Base-by-base conservation (phyloP, 352 stramenopile genomes). In the Pythium insidiosum region DNA sequence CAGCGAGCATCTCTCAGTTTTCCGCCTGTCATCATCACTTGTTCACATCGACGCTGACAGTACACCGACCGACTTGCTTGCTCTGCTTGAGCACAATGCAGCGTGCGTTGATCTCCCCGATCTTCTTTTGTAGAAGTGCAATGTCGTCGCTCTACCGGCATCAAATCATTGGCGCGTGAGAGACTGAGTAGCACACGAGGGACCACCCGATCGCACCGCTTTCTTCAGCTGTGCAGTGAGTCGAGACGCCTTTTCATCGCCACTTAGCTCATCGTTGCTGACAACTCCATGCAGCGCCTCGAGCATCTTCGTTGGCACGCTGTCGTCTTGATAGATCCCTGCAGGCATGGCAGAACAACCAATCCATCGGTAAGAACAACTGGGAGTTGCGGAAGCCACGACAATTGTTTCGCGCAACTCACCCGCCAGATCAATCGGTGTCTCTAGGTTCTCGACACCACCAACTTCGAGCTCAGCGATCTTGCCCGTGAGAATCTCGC, bases 381-480 rank as follows among this genome's bases (percentile, higher is more conserved):
- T n/a, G n/a, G n/a, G n/a, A n/a, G n/a, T n/a, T n/a, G n/a, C n/a
- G n/a, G n/a, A n/a, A n/a, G n/a, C n/a, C n/a, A n/a, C n/a, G n/a
- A n/a, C n/a, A n/a, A n/a, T n/a, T n/a, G n/a, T n/a, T n/a, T n/a
- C n/a, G 16, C 11, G 10, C 12, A 15, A 40, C 62, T 0, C 24
- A 79, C 68, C 77, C n/a, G 68, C 65, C 11, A 91, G 44, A 13
- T 86, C 73, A 35, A 89, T 84, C 25, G 78, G 76, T 10, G 66
- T 49, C 43, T 91, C 78, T 6, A 94, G 50, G 40, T 83, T 84
- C 42, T 88, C 73, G 30, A 88, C 73, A 37, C 73, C 75, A 25
- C 81, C 81, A 33, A 94, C 68, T 67, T 94, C 70, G 35, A 94
- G 72, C 58, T 90, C 74, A 1, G 78, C 81, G 43, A 94, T 94